phyloP scores from a whole-genome alignment of 257 asterid genomes.

The Nicotiana sylvestris region DNA sequence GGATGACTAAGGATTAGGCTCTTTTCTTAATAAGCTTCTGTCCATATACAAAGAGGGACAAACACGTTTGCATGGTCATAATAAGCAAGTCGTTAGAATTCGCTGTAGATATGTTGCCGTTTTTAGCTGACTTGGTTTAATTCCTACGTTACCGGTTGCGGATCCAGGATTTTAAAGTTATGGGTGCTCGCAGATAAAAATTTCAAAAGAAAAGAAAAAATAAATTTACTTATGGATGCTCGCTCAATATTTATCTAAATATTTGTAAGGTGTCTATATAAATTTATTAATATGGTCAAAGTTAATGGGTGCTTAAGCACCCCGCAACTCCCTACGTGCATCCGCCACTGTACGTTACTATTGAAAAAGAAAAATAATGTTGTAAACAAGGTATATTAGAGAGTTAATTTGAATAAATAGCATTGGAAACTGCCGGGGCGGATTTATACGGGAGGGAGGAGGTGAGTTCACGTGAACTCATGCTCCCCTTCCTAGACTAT shows the following conservation, averaged over 20 bases:
- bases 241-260: no score
- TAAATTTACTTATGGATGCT: no score
- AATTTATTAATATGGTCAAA: no score
- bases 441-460: no score
- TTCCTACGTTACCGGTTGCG: neutral
- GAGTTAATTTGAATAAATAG: neutral
- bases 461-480: no score
- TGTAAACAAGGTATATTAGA: neutral
- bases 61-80: neutral
- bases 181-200: no score
- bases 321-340: no score
- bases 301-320: no score
- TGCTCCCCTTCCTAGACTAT: no score
- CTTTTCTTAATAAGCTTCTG: neutral
- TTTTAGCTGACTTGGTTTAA: neutral
- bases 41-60: neutral
- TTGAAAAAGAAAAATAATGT: neutral
- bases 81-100: neutral
- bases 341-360: neutral
- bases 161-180: no score
- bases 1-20: neutral
- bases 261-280: no score
- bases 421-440: neutral
- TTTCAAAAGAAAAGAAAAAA: no score
- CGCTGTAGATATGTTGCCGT: neutral